Conservation (phyloP, 192 early-diverging fungal species). For the Backusella parvicylindrica region DNA sequence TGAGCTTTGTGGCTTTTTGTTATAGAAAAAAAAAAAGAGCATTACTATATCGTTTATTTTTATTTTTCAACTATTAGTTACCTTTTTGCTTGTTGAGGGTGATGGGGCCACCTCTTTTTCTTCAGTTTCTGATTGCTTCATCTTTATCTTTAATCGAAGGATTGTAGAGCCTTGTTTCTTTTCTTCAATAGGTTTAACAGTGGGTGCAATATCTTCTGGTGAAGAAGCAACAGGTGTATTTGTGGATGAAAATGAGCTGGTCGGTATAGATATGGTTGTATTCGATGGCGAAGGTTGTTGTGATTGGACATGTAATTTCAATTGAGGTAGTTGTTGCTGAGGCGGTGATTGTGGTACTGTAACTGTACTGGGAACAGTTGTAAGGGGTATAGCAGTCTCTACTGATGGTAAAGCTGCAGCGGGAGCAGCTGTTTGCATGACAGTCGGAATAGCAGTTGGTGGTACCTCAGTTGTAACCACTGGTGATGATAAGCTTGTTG, state of each 20-base stretch:
- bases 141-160: background rate
- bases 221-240: background rate
- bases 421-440: background rate
- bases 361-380: background rate
- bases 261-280: background rate
- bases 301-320: background rate
- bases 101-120: background rate
- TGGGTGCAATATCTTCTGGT: background rate
- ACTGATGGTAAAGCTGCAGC: background rate
- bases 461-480: background rate
- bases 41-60: background rate
- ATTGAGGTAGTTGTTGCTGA: background rate
- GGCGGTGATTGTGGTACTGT: background rate
- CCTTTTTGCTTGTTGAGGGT: background rate
- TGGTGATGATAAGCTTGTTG: background rate
- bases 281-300: background rate
- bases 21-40: no score
- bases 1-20: background rate
- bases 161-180: background rate
- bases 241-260: background rate
- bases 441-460: background rate
- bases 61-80: background rate
- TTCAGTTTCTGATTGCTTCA: background rate
- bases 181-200: background rate
- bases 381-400: background rate